Evolutionary conservation across 2,329 filamentous ascomycete genomes (phyloP), one percentile per base, ranked within the genome.

Genomic region (Phialophora macrospora): DNA sequence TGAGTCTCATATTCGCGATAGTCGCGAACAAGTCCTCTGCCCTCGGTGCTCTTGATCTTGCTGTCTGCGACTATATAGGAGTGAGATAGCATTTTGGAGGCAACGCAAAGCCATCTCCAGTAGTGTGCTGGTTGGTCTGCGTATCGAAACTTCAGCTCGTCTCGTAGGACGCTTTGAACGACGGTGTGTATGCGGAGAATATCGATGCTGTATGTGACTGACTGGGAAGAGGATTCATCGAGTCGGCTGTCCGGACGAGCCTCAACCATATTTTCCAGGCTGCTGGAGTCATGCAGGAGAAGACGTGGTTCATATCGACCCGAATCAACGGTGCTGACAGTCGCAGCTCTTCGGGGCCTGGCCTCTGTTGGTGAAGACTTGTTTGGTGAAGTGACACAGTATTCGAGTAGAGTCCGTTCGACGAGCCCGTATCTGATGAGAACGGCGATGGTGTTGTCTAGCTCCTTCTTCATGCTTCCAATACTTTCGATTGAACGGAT

Each of bases 1-100:
- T 83, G 81, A 1, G 78, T 80, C 62, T 81, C 76, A 67, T 81
- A 83, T 63, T 82, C 80, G 30, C 80, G 77, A 68, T 80, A 81
- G 63, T 83, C 81, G 22, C 78, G 78, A 6, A 81, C 77, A 9
- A 81, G 75, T 11, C 78, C 79, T 22, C 74, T 75, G 49, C 76
- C 75, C 34, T 76, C 72, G 17, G 75, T 74, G 3, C 73, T 72
- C 46, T 74, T 73, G 72, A 82, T 81, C 58, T 75, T 80, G 22
- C 72, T 70, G 60, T 75, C 75, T 22, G 80, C 80, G 51, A 75
- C 73, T 48, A 75, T 74, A 59, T 79, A 83, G 0, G 81, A 82
- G 28, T 72, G 73, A 62, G 75, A 78, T 11, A 82, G 75, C 30
- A 82, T 73, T 0, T 73, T 74, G 4, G 77, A 77, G 17, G 79